Evolutionary conservation across 1,284 basidiomycete genomes (phyloP), one percentile per base, ranked within the genome.

Genomic region (Marasmius tenuissimus): DNA sequence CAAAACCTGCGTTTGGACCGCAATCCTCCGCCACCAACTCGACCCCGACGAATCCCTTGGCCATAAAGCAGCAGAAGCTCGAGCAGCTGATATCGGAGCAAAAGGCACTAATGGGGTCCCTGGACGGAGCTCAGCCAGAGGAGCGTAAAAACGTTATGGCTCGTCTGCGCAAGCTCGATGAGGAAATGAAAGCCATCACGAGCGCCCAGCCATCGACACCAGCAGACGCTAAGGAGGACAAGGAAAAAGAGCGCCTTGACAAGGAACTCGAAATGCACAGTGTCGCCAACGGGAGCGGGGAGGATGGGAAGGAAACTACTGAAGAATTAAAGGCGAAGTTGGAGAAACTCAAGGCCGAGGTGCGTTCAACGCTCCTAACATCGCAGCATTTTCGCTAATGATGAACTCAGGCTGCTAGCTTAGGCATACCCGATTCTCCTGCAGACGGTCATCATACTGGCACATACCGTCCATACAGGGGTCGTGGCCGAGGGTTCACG

Each of bases 81-180:
- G 93, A 97, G 67, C 85, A 90, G 68, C 88, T 93, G 71, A 93
- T 97, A 65, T 85, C 89, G 0, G 94, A 97, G 77, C 96, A 97
- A 75, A 97, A 97, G 76, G 81, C 87, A 6, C 79, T 97, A 55
- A 91, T 97, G 85, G 85, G 83, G 22, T 85, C 87, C 50, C 78
- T 96, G 12, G 76, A 78, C 22, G 83, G 84, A 20, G 87, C 88
- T 7, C 82, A 87, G 16, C 72, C 82, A 0, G 83, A 88, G 45
- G 92, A 94, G 75, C 97, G 94, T 80, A 89, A 94, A 72, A 78
- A 79, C 47, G 88, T 95, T 60, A 89, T 96, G 85, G 80, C 81
- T 5, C 84, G 89, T 65, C 75, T 97, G 61, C 87, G 91, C 68
- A 92, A 91, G 72, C 76, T 97, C 37, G 87, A 85, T 35, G 88